phyloP scores from a whole-genome alignment of 176 grass and related monocot species.

The Secale cereale region DNA sequence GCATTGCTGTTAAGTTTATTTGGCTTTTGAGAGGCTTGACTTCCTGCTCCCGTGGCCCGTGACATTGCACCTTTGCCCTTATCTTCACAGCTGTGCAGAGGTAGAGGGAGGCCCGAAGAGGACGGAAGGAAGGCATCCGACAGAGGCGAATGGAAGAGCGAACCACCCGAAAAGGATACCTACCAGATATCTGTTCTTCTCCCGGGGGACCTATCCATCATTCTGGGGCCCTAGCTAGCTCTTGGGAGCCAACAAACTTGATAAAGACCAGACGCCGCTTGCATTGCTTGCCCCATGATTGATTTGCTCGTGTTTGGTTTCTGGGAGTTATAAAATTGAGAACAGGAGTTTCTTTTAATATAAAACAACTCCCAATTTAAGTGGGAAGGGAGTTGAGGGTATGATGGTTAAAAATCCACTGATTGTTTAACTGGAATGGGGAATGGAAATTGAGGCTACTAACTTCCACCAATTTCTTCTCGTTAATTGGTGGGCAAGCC shows the following conservation, averaged over 20 bases:
- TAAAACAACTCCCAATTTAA: too few relatives aligned
- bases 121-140: conserved; percentile 12
- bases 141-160: conserved; percentile 16
- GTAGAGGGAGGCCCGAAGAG: neutral
- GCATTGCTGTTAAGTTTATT: neutral
- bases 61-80: conserved; percentile 39
- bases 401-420: too few relatives aligned
- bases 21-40: conserved; percentile 25
- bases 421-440: too few relatives aligned
- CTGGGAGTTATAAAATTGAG: too few relatives aligned
- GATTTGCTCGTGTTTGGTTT: too few relatives aligned
- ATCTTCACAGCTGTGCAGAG: conserved; percentile 34
- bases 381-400: too few relatives aligned
- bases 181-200: conserved; percentile 29
- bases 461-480: too few relatives aligned
- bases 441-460: too few relatives aligned
- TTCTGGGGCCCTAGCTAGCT: neutral
- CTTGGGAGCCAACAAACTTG: conserved; percentile 37
- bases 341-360: too few relatives aligned
- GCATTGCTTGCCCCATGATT: conserved; percentile 14
- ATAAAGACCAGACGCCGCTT: conserved; percentile 26
- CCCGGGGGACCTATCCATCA: conserved; percentile 14
- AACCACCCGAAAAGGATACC: conserved; percentile 37
- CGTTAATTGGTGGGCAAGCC: too few relatives aligned
- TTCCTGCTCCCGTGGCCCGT: conserved; percentile 12